phyloP scores from a whole-genome alignment of 2,329 filamentous ascomycete genomes.

The Dendryphion nanum region DNA sequence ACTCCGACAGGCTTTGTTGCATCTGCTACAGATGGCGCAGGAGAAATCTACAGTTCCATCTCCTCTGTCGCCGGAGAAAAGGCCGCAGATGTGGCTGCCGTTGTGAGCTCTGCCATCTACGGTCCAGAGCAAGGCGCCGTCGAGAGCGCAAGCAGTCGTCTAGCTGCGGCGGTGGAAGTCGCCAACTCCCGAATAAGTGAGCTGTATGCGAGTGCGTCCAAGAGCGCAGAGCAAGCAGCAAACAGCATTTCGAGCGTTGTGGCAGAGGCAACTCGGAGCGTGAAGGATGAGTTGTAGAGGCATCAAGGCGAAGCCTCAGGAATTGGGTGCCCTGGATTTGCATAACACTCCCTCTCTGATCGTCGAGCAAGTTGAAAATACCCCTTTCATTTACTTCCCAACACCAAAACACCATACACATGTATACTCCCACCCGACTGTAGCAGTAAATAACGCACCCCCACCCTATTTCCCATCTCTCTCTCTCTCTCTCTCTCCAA shows the following conservation, averaged over 20 bases:
- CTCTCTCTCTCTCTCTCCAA: too few species aligned
- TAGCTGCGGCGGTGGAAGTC: slow-evolving; percentile 43
- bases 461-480: too few species aligned
- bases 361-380: not conserved
- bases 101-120: slow-evolving; percentile 47
- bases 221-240: slow-evolving; percentile 46
- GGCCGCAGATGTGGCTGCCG: slow-evolving; percentile 28
- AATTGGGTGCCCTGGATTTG: not conserved
- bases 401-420: not conserved
- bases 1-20: slow-evolving; percentile 47
- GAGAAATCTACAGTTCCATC: slow-evolving; percentile 46
- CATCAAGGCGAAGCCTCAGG: not conserved
- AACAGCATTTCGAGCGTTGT: slow-evolving; percentile 42
- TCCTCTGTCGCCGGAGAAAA: slow-evolving; percentile 47
- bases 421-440: not conserved
- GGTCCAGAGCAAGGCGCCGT: slow-evolving; percentile 48
- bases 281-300: slow-evolving; percentile 54
- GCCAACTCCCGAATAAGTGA: slow-evolving; percentile 44
- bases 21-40: slow-evolving; percentile 44
- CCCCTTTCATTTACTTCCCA: not conserved
- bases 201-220: slow-evolving; percentile 37
- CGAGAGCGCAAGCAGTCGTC: slow-evolving; percentile 44
- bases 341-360: not conserved
- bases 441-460: not conserved
- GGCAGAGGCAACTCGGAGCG: slow-evolving; percentile 42